Evolutionary conservation across 129 eudicot genomes (phyloP).

Genomic region (Arctium lappa): DNA sequence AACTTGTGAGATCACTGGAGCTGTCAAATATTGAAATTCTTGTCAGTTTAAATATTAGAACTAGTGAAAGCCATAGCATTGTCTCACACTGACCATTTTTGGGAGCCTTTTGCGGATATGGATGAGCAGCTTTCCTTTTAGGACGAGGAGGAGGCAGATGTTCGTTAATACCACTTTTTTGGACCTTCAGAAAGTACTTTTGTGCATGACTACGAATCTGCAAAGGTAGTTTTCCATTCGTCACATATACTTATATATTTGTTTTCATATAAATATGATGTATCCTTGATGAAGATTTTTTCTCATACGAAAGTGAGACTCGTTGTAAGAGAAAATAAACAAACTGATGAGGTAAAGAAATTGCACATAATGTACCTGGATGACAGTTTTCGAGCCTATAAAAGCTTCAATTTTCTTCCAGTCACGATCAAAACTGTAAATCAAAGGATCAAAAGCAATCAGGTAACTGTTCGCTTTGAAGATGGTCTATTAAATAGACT

Average conservation of each 20-base stretch:
- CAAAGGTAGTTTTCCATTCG: constrained; percentile 3
- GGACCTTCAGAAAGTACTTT: constrained; percentile 77
- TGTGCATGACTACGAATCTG: constrained; percentile 93
- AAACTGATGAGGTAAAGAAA: background rate
- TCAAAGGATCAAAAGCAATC: background rate
- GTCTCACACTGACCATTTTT: constrained; percentile 48
- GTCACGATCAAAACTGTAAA: constrained; percentile 76
- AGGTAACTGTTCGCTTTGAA: background rate
- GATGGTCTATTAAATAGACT: background rate
- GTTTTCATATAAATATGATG: background rate
- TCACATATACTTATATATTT: background rate
- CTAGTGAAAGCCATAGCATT: background rate
- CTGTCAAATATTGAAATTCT: constrained; percentile 28
- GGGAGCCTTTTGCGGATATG: constrained; percentile 84
- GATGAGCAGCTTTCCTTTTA: constrained; percentile 87
- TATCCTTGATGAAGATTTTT: background rate
- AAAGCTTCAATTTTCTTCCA: constrained; percentile 92
- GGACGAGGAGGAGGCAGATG: constrained; percentile 94
- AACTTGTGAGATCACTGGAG: constrained; percentile 45
- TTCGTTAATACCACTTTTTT: constrained; percentile 78
- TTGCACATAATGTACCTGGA: constrained; percentile 50
- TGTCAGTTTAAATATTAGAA: background rate
- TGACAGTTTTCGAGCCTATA: constrained; percentile 84
- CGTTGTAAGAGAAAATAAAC: background rate
- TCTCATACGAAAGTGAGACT: background rate